phyloP scores from a whole-genome alignment of 805 yeast genomes.

The Metschnikowia lachancei region DNA sequence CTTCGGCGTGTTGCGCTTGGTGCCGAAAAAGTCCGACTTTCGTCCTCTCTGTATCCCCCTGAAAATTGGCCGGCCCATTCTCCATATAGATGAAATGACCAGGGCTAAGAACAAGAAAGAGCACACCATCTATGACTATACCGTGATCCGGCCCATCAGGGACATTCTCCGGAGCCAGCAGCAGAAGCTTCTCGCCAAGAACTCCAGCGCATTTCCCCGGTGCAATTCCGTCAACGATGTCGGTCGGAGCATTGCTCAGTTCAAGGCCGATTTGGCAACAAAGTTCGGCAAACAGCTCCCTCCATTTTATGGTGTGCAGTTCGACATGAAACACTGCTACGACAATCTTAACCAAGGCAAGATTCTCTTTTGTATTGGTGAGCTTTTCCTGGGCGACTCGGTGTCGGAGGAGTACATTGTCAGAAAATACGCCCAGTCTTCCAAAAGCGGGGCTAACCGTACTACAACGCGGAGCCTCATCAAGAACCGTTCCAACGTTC shows the following conservation, averaged over 20 bases:
- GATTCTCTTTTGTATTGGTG: slow-evolving; percentile 33
- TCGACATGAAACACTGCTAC: slow-evolving; percentile 75
- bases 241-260: slow-evolving; percentile 36
- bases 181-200: slow-evolving; percentile 2
- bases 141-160: slow-evolving; percentile 44
- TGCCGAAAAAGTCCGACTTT: slow-evolving; percentile 63
- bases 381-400: slow-evolving; percentile 20
- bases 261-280: slow-evolving; percentile 25
- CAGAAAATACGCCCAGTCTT: slow-evolving; percentile 3
- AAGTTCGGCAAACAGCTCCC: slow-evolving; percentile 28
- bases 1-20: slow-evolving; percentile 46
- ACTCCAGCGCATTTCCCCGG: slow-evolving; percentile 24
- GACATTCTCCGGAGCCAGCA: slow-evolving; percentile 22
- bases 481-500: slow-evolving; percentile 16
- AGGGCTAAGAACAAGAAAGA: slow-evolving; percentile 27
- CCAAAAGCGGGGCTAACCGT: neutral
- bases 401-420: slow-evolving; percentile 15
- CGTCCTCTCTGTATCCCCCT: slow-evolving; percentile 58
- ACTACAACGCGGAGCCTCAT: slow-evolving; percentile 8
- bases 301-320: slow-evolving; percentile 52
- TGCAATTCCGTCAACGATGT: slow-evolving; percentile 47
- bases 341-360: slow-evolving; percentile 61
- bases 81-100: neutral
- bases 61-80: neutral
- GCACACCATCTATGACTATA: slow-evolving; percentile 33